Evolutionary conservation across 768 basidiomycete genomes (phyloP).

Genomic region (Lyophyllum shimeji): DNA sequence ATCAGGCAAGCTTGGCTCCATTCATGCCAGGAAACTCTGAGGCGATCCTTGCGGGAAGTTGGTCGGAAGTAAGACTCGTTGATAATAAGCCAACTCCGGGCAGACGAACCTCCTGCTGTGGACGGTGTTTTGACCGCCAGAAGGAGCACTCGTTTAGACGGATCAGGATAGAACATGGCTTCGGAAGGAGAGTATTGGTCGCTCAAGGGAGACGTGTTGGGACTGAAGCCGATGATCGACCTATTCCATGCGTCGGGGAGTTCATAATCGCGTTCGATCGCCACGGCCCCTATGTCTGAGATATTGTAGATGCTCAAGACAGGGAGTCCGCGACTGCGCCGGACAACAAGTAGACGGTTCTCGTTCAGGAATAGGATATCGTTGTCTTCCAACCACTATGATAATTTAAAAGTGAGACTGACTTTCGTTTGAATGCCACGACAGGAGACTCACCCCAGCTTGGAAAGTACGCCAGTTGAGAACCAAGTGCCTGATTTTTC

Average conservation of each 20-base stretch:
- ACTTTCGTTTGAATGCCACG: not conserved
- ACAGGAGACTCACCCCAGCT: slow-evolving; percentile 35
- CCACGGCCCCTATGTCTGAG: slow-evolving; percentile 38
- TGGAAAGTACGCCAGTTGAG: slow-evolving; percentile 51
- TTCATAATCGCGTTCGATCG: slow-evolving; percentile 51
- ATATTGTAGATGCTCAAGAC: slow-evolving; percentile 48
- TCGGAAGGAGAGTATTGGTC: slow-evolving; percentile 35
- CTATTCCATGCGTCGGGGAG: slow-evolving; percentile 53
- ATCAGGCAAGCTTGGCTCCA: slow-evolving; percentile 55
- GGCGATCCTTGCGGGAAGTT: slow-evolving; percentile 41
- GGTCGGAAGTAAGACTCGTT: slow-evolving; percentile 52
- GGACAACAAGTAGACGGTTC: slow-evolving; percentile 42
- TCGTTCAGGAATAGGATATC: slow-evolving; percentile 47
- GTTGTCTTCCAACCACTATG: slow-evolving; percentile 50
- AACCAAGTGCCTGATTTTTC: slow-evolving; percentile 43
- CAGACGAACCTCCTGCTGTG: slow-evolving; percentile 28
- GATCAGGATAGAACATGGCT: slow-evolving; percentile 59
- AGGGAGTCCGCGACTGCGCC: slow-evolving; percentile 34
- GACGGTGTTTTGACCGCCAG: slow-evolving; percentile 43
- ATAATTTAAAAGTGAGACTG: slow-evolving; percentile 4
- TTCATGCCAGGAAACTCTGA: slow-evolving; percentile 50
- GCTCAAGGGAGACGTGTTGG: slow-evolving; percentile 42
- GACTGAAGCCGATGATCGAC: slow-evolving; percentile 45
- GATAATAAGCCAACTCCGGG: slow-evolving; percentile 51
- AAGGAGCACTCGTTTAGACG: slow-evolving; percentile 47